phyloP scores from a whole-genome alignment of 2,329 filamentous ascomycete genomes.

The Alternaria panax region DNA sequence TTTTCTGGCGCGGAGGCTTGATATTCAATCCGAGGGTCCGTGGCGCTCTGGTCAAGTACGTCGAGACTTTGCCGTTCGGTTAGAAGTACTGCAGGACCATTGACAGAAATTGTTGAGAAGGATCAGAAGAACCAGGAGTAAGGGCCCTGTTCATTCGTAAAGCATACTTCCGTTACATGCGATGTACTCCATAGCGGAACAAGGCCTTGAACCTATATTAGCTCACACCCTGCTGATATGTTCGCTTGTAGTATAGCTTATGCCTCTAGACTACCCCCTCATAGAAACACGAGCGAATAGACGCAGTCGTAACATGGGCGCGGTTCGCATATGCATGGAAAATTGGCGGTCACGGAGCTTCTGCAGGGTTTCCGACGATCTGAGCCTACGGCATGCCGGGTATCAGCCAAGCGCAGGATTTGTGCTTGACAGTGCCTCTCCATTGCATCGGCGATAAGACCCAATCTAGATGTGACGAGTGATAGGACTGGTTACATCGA shows the following conservation, averaged over 20 bases:
- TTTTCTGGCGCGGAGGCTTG: background rate
- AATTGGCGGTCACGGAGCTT: too few relatives aligned
- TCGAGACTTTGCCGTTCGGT: background rate
- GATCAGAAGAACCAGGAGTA: background rate
- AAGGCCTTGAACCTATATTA: too few relatives aligned
- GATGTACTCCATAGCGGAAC: too few relatives aligned
- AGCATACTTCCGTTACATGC: too few relatives aligned
- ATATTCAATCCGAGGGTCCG: background rate
- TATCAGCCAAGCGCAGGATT: background rate
- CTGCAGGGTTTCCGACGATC: background rate
- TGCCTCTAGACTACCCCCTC: too few relatives aligned
- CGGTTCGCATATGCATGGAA: background rate
- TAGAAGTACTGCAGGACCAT: background rate
- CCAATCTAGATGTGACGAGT: background rate
- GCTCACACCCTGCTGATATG: too few relatives aligned
- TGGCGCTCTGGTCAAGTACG: background rate
- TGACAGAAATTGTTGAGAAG: constrained; percentile 5
- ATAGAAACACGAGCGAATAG: background rate
- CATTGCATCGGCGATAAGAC: background rate
- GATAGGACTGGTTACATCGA: background rate
- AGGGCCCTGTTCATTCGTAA: background rate
- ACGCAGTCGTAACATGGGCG: background rate
- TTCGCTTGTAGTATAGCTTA: too few relatives aligned
- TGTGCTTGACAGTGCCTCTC: background rate
- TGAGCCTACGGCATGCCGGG: background rate